Percentiles rank a stretch among this genome's conserved stretches.
These are phyloP conservation scores for Iberis amara DNA, from an alignment of 441 rosid genomes.

Conservation along the genomic window DNA sequence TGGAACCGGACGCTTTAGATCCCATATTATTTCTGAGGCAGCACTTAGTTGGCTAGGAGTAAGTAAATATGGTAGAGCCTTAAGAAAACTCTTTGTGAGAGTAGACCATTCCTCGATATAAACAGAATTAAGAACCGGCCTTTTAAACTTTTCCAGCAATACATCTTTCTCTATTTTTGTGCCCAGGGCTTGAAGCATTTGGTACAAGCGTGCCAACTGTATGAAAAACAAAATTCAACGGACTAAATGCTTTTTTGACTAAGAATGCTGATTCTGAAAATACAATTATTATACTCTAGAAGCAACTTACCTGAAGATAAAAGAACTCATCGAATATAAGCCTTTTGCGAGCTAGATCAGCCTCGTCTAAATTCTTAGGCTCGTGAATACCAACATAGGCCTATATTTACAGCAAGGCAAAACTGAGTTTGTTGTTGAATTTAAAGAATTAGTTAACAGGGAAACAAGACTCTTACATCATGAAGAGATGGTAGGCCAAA, in stretches of 20 bases:
- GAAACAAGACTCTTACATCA: constrained; percentile 59
- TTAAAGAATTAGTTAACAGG: constrained; percentile 18
- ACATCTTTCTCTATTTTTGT: constrained; percentile 69
- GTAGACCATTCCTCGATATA: constrained; percentile 69
- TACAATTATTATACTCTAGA: background rate
- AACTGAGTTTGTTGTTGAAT: background rate
- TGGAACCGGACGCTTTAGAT: constrained; percentile 81
- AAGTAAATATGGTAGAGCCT: constrained; percentile 82
- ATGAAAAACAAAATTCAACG: constrained; percentile 25
- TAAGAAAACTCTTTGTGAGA: constrained; percentile 63
- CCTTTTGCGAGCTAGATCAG: constrained; percentile 94
- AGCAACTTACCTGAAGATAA: constrained; percentile 67
- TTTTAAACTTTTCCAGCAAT: constrained; percentile 70
- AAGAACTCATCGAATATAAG: constrained; percentile 91
- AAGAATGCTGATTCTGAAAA: constrained; percentile 12
- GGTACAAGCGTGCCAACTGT: constrained; percentile 87
- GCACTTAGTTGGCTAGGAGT: constrained; percentile 88
- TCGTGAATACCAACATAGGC: constrained; percentile 83
- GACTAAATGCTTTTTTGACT: constrained; percentile 13
- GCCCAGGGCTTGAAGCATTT: constrained; percentile 88
- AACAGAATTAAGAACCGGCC: constrained; percentile 55
- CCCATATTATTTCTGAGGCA: constrained; percentile 89
- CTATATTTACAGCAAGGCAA: constrained; percentile 39
- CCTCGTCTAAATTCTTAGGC: constrained; percentile 75
- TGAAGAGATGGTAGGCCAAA: constrained; percentile 63